Percentiles rank a stretch among this genome's conserved stretches.
phyloP scores from a whole-genome alignment of 2,329 filamentous ascomycete species.

The Ceratocystis cubensis region DNA sequence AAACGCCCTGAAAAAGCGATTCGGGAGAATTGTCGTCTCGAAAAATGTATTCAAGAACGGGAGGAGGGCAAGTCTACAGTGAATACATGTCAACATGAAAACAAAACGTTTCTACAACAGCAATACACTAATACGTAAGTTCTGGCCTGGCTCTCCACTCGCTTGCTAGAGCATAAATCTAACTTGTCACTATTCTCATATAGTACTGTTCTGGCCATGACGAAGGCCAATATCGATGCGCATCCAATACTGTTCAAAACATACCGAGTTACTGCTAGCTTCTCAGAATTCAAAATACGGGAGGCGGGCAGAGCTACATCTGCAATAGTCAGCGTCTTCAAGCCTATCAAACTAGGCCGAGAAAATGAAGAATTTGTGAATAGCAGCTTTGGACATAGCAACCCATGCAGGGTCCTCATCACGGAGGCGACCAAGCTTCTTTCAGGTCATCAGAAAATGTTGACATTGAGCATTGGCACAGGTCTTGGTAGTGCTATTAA shows the following conservation, averaged over 20 bases:
- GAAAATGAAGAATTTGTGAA: conserved; percentile 26
- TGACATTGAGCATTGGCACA: conserved; percentile 25
- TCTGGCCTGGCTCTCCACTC: not conserved
- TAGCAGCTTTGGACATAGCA: conserved; percentile 27
- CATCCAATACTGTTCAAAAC: conserved; percentile 24
- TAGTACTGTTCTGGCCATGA: not conserved
- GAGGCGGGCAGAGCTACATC: conserved; percentile 27
- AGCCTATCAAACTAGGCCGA: conserved; percentile 25
- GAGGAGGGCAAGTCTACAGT: not conserved
- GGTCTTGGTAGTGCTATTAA: conserved; percentile 23
- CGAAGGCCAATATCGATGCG: conserved; percentile 17
- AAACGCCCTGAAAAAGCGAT: no score
- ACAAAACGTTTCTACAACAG: not conserved
- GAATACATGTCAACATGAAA: not conserved
- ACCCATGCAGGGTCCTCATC: conserved; percentile 27
- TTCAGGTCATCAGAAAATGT: conserved; percentile 4
- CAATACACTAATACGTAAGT: not conserved
- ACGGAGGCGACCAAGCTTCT: conserved; percentile 26
- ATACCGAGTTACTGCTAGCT: conserved; percentile 23
- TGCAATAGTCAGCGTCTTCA: conserved; percentile 26
- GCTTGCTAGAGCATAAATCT: not conserved
- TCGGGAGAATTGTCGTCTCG: no score
- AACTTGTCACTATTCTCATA: not conserved
- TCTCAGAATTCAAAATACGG: conserved; percentile 26
- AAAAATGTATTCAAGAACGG: not conserved